phyloP scores from a whole-genome alignment of 148 eudicot genomes.

The Amaranthus palmeri region DNA sequence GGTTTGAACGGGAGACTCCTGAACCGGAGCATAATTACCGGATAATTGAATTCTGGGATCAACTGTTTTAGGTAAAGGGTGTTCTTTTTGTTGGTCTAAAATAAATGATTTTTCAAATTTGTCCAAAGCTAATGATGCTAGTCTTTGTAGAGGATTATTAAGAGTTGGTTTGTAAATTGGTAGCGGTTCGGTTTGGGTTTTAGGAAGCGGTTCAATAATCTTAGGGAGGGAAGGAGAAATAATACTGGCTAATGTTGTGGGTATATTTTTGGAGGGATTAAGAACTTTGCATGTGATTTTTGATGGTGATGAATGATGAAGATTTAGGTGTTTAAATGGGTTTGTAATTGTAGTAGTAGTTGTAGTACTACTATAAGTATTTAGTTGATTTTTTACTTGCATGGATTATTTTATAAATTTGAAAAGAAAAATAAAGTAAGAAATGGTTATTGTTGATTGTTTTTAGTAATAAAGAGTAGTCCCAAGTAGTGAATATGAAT shows the following conservation, averaged over 20 bases:
- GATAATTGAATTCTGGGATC: slow-evolving; percentile 45
- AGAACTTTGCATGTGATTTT: background rate
- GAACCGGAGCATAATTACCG: slow-evolving; percentile 56
- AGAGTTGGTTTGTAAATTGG: slow-evolving; percentile 6
- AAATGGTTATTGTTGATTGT: too few species aligned
- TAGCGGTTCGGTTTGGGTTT: background rate
- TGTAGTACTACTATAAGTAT: too few species aligned
- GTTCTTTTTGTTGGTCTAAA: slow-evolving; percentile 20
- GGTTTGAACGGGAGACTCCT: slow-evolving; percentile 40
- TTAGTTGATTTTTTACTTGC: too few species aligned
- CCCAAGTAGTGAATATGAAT: too few species aligned
- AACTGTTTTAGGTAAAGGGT: slow-evolving; percentile 20
- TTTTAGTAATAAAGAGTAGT: too few species aligned
- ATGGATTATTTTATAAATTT: too few species aligned
- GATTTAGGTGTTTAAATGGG: too few species aligned
- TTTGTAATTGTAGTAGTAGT: too few species aligned
- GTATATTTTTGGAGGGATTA: slow-evolving; percentile 7
- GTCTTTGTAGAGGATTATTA: slow-evolving; percentile 39
- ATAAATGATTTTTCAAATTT: slow-evolving; percentile 29
- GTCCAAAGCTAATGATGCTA: slow-evolving; percentile 35
- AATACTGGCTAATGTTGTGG: background rate
- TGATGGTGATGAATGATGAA: background rate
- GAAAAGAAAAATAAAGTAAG: too few species aligned
- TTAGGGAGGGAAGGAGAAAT: slow-evolving; percentile 1
- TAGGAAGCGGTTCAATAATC: slow-evolving; percentile 2